Conservation (phyloP, 352 stramenopile genomes). For the Blastocystis sp. region DNA sequence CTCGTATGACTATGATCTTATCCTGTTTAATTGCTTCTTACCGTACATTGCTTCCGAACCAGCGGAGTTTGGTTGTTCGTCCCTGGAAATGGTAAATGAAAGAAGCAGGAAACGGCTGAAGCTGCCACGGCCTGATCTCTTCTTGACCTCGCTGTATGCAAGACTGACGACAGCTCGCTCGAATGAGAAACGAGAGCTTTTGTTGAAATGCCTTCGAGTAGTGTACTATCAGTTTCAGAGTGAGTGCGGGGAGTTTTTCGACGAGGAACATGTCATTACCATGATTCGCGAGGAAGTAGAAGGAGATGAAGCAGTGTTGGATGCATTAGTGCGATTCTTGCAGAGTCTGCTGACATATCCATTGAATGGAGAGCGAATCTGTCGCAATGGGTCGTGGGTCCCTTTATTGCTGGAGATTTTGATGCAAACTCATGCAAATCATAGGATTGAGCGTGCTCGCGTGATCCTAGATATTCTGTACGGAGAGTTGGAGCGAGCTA, state of each 20-base stretch:
- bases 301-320: not conserved
- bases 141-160: constrained; percentile 34
- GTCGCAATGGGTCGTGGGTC: not conserved
- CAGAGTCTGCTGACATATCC: not conserved
- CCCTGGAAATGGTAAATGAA: not conserved
- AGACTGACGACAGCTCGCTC: not conserved
- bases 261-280: not conserved
- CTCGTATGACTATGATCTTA: not conserved
- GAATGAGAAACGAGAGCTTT: not conserved
- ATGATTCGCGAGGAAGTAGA: not conserved
- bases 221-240: not conserved
- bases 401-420: not conserved
- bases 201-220: constrained; percentile 32
- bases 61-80: not conserved
- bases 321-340: not conserved
- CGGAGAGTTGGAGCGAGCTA: not conserved
- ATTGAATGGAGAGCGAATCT: not conserved
- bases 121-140: not conserved
- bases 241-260: not conserved
- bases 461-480: not conserved
- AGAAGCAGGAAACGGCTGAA: not conserved
- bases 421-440: not conserved
- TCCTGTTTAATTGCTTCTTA: constrained; percentile 17
- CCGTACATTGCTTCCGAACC: not conserved
- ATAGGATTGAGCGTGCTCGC: not conserved